Evolutionary conservation across 768 basidiomycete species (phyloP).

Genomic region (Lactarius tabidus): DNA sequence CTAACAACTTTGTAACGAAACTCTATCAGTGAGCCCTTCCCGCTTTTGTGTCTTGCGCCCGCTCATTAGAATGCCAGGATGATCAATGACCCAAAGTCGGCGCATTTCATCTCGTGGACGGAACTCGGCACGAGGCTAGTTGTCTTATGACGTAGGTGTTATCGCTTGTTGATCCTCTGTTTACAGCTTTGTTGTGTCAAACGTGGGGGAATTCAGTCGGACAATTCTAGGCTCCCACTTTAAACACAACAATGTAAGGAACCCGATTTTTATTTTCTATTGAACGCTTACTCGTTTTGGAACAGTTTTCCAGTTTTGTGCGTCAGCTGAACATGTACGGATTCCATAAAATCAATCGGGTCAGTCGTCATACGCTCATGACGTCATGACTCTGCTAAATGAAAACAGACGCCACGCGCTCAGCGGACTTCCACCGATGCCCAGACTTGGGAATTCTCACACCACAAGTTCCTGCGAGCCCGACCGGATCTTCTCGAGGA

Average conservation of each 20-base stretch:
- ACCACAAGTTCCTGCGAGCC: conserved; percentile 79
- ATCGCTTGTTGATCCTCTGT: not conserved
- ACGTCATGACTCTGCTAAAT: not conserved
- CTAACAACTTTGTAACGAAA: conserved; percentile 86
- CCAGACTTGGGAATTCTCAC: conserved; percentile 87
- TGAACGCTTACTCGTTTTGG: not conserved
- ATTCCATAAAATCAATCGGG: conserved; percentile 91
- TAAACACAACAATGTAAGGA: conserved; percentile 81
- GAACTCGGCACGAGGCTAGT: conserved; percentile 64
- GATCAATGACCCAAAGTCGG: conserved; percentile 79
- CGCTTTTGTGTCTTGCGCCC: not conserved
- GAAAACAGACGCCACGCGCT: conserved; percentile 66
- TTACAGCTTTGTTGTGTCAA: conserved; percentile 72
- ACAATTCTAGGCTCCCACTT: conserved; percentile 84
- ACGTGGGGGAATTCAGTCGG: conserved; percentile 81
- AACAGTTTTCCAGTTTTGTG: conserved; percentile 88
- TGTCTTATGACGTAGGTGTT: not conserved
- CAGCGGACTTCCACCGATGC: conserved; percentile 76
- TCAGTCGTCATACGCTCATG: conserved; percentile 35
- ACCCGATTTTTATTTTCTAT: not conserved
- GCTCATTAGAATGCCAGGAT: conserved; percentile 45
- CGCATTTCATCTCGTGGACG: conserved; percentile 80
- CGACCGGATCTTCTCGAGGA: conserved; percentile 78
- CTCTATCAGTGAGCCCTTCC: conserved; percentile 65
- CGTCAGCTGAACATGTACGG: conserved; percentile 97